A percentile compares a stretch with the other conserved stretches of the same genome.
Conservation (phyloP, 441 rosid genomes). For the Flueggea neowawraea region DNA sequence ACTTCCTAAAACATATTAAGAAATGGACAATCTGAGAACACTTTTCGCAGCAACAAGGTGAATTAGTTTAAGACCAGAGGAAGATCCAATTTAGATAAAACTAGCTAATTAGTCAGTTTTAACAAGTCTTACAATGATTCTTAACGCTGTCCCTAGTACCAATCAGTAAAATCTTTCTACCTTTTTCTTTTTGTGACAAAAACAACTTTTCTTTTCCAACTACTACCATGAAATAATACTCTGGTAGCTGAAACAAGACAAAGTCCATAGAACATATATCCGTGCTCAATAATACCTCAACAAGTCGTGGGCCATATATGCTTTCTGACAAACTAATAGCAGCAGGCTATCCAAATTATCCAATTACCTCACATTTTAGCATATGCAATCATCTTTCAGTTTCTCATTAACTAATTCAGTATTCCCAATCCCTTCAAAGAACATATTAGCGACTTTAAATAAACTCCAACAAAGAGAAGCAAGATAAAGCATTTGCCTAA, state of each 20-base stretch:
- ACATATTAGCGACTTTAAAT: background rate
- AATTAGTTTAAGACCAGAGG: too few species aligned
- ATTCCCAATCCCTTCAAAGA: background rate
- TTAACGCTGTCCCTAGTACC: too few species aligned
- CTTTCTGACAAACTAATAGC: conserved; percentile 1
- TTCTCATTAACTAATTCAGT: conserved; percentile 2
- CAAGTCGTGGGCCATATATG: conserved; percentile 17
- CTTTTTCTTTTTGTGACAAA: too few species aligned
- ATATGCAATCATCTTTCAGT: background rate
- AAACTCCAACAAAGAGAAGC: too few species aligned
- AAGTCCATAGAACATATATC: conserved; percentile 4
- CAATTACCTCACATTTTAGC: background rate
- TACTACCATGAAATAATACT: background rate
- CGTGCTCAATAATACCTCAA: background rate
- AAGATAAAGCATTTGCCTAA: background rate
- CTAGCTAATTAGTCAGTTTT: too few species aligned
- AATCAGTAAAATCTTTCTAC: too few species aligned
- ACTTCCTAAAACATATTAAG: too few species aligned
- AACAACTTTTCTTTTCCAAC: background rate
- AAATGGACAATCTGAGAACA: too few species aligned
- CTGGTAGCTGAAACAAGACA: background rate
- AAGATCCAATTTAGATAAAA: too few species aligned
- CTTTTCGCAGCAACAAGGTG: too few species aligned
- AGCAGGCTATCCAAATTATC: background rate
- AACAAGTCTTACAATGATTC: too few species aligned